Conservation (phyloP, 1,284 basidiomycete species). For the Acaromyces ingoldii region DNA sequence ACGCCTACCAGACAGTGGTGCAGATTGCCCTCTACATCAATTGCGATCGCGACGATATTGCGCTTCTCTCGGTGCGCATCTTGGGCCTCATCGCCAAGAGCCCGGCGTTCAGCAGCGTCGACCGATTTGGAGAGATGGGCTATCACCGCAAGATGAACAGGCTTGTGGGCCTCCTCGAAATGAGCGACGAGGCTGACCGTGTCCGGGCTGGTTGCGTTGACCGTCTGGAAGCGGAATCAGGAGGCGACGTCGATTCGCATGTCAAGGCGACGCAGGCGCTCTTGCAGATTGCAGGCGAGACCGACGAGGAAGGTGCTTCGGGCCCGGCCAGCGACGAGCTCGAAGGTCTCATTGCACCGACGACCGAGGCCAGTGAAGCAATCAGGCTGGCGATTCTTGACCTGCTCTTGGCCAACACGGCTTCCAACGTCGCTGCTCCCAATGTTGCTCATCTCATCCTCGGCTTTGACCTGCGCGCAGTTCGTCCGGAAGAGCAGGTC, state of each 20-base stretch:
- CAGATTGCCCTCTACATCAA: conserved; percentile 76
- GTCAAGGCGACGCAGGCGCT: conserved; percentile 46
- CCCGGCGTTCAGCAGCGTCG: conserved; percentile 57
- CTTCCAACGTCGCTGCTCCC: conserved; percentile 64
- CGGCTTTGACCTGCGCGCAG: conserved; percentile 62
- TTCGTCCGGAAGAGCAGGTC: conserved; percentile 54
- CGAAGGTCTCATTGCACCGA: conserved; percentile 51
- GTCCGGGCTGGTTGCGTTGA: conserved; percentile 74
- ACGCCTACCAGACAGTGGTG: conserved; percentile 68
- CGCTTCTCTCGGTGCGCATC: conserved; percentile 74
- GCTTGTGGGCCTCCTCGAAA: conserved; percentile 73
- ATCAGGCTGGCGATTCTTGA: conserved; percentile 77
- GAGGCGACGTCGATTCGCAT: conserved; percentile 20
- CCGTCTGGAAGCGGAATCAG: conserved; percentile 59
- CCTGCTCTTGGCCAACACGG: conserved; percentile 74
- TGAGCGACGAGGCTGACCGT: conserved; percentile 76
- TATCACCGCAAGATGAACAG: conserved; percentile 55
- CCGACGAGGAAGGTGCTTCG: conserved; percentile 57
- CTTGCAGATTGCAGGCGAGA: conserved; percentile 56
- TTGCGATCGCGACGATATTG: conserved; percentile 68
- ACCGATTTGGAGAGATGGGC: conserved; percentile 55
- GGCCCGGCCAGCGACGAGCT: conserved; percentile 60
- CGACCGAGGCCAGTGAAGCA: conserved; percentile 59
- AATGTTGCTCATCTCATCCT: conserved; percentile 87
- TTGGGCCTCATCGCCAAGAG: conserved; percentile 63